Evolutionary conservation across 176 grass and related monocot species (phyloP).

Genomic region (Tuctoria greenei): DNA sequence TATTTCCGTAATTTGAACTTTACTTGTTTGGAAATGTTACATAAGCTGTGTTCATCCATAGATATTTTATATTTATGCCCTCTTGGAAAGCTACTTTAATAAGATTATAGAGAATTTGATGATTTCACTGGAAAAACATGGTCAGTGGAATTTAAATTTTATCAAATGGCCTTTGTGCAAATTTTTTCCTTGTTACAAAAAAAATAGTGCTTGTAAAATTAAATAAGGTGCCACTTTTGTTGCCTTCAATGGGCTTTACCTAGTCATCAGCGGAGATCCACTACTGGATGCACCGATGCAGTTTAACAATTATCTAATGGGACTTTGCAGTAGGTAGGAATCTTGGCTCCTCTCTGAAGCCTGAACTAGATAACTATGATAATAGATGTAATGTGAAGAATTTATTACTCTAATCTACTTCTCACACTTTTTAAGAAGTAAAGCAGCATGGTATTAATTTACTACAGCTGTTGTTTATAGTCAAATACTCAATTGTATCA

Average conservation of each 20-base stretch:
- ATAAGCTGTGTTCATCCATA: not conserved
- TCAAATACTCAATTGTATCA: not conserved
- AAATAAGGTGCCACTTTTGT: constrained; percentile 32
- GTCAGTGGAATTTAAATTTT: not conserved
- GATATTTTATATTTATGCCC: not conserved
- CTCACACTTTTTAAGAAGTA: no score
- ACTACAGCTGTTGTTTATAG: not conserved
- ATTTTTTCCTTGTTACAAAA: not conserved
- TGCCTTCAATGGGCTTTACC: constrained; percentile 21
- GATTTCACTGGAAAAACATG: not conserved
- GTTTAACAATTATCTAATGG: constrained; percentile 19
- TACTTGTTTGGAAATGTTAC: not conserved
- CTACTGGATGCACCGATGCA: constrained; percentile 2
- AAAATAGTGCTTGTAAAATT: constrained; percentile 6
- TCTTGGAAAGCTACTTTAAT: not conserved
- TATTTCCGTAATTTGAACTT: not conserved
- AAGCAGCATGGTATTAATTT: not conserved
- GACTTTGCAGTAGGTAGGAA: constrained; percentile 18
- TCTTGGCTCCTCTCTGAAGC: constrained; percentile 13
- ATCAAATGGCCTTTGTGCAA: not conserved
- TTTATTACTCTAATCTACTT: constrained; percentile 3
- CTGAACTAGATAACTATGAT: not conserved
- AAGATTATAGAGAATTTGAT: not conserved
- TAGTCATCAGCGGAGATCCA: constrained; percentile 30
- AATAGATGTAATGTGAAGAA: not conserved